phyloP scores from a whole-genome alignment of 106 monocot species.

The Chionographis japonica region DNA sequence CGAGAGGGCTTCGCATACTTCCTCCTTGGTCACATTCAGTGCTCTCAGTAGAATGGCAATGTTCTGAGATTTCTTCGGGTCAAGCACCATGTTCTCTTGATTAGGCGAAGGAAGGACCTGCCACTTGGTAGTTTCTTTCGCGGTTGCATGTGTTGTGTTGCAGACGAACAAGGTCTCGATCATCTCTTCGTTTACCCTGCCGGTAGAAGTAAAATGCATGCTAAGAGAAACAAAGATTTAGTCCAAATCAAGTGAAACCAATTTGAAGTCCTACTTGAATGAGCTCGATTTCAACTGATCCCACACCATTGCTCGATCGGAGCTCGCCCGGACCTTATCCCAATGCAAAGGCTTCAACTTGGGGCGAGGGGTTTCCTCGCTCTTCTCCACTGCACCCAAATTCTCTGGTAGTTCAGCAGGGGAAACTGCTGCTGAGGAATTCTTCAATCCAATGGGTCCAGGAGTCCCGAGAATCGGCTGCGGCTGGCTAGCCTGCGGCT shows the following conservation, averaged over 20 bases:
- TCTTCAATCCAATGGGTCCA: constrained; percentile 4
- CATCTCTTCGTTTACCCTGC: constrained; percentile 87
- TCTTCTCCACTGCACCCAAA: constrained; percentile 16
- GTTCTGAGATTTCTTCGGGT: constrained; percentile 89
- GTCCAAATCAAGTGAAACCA: not conserved
- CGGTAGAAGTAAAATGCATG: not conserved
- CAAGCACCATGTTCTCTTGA: constrained; percentile 59
- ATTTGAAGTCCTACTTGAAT: constrained; percentile 49
- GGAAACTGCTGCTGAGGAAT: not conserved
- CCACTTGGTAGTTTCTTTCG: constrained; percentile 34
- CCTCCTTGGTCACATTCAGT: constrained; percentile 75
- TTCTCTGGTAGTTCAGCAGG: not conserved
- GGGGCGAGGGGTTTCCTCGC: constrained; percentile 31
- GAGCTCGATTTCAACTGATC: constrained; percentile 93
- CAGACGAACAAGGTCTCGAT: constrained; percentile 79
- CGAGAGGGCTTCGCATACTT: constrained; percentile 68
- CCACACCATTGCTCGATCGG: constrained; percentile 86
- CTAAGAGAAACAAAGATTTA: not conserved
- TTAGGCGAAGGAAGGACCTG: constrained; percentile 28
- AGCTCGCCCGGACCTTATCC: constrained; percentile 76
- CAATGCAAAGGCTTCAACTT: constrained; percentile 77
- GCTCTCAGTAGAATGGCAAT: constrained; percentile 81
- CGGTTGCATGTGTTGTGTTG: constrained; percentile 18
- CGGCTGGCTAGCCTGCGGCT: not conserved
- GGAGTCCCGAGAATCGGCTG: constrained; percentile 11